Evolutionary conservation across 345 rosid species (phyloP).

Genomic region (Bretschneidera sinensis): DNA sequence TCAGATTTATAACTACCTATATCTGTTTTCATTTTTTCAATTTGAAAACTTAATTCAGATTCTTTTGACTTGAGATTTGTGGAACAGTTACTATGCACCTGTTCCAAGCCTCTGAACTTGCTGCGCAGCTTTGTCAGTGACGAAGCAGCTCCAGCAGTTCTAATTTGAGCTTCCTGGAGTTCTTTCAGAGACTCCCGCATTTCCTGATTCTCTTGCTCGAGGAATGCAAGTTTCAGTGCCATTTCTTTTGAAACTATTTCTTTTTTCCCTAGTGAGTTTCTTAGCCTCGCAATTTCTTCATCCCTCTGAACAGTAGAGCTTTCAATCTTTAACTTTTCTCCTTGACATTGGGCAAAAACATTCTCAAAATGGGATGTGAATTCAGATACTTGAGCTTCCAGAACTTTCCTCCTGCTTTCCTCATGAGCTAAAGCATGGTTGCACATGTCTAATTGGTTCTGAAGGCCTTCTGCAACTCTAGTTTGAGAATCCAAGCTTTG

Average conservation of each 20-base stretch:
- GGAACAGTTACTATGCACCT: conserved; percentile 1
- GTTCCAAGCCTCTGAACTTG: conserved; percentile 3
- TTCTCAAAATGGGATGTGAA: no score
- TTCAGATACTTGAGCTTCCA: no score
- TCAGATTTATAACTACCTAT: no score
- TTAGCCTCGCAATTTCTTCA: conserved; percentile 2
- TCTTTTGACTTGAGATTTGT: conserved; percentile 12
- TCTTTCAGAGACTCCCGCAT: background rate
- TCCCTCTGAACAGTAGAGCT: background rate
- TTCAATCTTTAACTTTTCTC: no score
- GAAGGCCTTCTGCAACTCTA: background rate
- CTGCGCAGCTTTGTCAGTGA: conserved; percentile 4
- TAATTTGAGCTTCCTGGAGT: conserved; percentile 1
- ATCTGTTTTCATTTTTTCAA: conserved; percentile 7
- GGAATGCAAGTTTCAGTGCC: background rate
- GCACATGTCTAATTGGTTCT: no score
- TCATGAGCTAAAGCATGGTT: no score
- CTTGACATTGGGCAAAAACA: no score
- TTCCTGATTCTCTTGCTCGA: conserved; percentile 9
- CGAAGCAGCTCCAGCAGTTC: background rate
- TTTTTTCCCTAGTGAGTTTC: background rate
- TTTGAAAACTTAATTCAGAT: conserved; percentile 6
- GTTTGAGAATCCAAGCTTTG: conserved; percentile 9
- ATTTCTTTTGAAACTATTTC: background rate
- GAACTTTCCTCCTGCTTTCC: no score